phyloP scores from a whole-genome alignment of 1,284 basidiomycete genomes.

The Boletus mariae region DNA sequence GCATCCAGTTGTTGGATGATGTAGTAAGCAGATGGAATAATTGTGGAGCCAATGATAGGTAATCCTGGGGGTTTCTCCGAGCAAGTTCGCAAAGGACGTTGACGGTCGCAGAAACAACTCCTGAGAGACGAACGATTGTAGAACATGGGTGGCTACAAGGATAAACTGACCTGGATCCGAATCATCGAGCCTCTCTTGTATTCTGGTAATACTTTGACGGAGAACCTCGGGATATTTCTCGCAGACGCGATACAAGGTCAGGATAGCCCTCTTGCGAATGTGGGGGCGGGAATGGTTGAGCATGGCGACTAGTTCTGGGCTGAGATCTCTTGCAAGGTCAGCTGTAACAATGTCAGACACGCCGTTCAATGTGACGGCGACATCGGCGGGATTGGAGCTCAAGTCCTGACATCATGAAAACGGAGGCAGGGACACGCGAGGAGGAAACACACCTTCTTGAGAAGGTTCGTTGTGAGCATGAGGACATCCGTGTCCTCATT shows the following conservation, averaged over 20 bases:
- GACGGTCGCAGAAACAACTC: slow-evolving; percentile 89
- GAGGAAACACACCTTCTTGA: slow-evolving; percentile 81
- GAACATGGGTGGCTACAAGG: background rate
- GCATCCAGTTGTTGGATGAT: slow-evolving; percentile 98
- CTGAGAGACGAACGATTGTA: slow-evolving; percentile 37
- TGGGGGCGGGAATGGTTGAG: slow-evolving; percentile 87
- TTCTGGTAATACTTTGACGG: slow-evolving; percentile 59
- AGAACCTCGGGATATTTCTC: slow-evolving; percentile 77
- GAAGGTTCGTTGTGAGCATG: slow-evolving; percentile 94
- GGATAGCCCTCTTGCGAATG: slow-evolving; percentile 86
- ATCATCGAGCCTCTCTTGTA: slow-evolving; percentile 87
- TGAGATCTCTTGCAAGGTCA: slow-evolving; percentile 86
- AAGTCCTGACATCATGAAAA: slow-evolving; percentile 62
- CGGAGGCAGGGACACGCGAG: background rate
- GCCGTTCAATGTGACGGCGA: slow-evolving; percentile 82
- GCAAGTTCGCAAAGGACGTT: slow-evolving; percentile 95
- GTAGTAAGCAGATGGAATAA: slow-evolving; percentile 93
- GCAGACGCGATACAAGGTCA: slow-evolving; percentile 78
- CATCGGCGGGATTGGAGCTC: slow-evolving; percentile 70
- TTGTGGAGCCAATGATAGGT: slow-evolving; percentile 84
- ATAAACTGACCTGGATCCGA: slow-evolving; percentile 63
- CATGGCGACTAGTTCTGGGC: slow-evolving; percentile 83
- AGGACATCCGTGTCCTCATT: slow-evolving; percentile 93
- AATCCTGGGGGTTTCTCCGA: slow-evolving; percentile 72
- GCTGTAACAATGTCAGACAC: slow-evolving; percentile 86